Conservation (phyloP, 2,329 filamentous ascomycete species). For the Penicillium sp. region DNA sequence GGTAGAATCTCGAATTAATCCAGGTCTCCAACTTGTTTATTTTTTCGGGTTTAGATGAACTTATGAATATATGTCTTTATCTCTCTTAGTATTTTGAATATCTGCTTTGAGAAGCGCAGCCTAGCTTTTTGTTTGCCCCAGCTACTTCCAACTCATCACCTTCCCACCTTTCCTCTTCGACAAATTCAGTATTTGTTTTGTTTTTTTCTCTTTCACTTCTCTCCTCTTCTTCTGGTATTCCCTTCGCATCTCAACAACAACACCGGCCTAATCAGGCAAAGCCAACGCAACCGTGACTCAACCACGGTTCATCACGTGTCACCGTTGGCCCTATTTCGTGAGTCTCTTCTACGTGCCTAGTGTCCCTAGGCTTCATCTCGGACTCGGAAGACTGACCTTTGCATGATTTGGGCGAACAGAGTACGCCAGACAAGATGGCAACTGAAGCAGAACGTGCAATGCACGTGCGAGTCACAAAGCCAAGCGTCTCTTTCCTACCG, state of each 20-base stretch:
- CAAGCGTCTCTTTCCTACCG: neutral
- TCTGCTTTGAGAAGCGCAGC: neutral
- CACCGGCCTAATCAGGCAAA: too few relatives aligned
- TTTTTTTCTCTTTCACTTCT: neutral
- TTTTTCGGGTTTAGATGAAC: neutral
- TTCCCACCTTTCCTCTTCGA: neutral
- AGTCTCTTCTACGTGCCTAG: neutral
- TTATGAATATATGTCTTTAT: neutral
- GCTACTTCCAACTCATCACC: neutral
- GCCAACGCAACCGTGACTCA: neutral
- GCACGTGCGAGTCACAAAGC: neutral
- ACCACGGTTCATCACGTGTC: neutral
- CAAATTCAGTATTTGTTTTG: neutral
- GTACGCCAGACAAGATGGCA: neutral
- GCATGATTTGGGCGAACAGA: neutral
- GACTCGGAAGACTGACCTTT: neutral
- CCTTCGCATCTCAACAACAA: neutral
- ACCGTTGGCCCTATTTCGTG: constrained; percentile 1
- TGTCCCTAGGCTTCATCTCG: neutral
- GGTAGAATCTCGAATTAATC: neutral
- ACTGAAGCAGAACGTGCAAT: neutral
- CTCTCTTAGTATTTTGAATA: neutral
- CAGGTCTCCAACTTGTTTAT: neutral
- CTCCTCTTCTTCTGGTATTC: neutral
- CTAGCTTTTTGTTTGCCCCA: neutral